Percentiles rank a stretch among this genome's conserved stretches.
phyloP scores from a whole-genome alignment of 2,329 filamentous ascomycete species.

The Calonectria naviculata region DNA sequence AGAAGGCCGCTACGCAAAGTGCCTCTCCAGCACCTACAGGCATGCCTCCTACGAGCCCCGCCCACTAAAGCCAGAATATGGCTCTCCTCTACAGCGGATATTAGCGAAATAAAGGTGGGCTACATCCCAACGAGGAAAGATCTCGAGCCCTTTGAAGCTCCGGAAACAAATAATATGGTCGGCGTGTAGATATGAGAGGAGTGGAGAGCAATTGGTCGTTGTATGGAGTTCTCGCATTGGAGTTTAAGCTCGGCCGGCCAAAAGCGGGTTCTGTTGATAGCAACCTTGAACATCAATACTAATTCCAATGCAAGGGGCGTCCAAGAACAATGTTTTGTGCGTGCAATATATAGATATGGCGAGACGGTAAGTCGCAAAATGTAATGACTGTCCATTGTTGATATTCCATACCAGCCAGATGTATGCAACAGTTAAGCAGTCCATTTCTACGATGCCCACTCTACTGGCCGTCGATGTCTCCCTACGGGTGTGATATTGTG shows the following conservation, averaged over 20 bases:
- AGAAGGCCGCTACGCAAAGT: neutral
- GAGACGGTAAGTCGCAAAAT: too few species aligned
- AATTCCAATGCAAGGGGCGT: neutral
- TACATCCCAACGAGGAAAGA: too few species aligned
- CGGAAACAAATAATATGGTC: neutral
- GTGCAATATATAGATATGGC: neutral
- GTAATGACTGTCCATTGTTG: too few species aligned
- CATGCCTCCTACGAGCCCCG: too few species aligned
- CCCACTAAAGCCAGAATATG: neutral
- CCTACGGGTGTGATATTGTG: too few species aligned
- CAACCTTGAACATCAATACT: neutral
- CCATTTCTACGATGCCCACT: neutral
- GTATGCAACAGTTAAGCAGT: neutral
- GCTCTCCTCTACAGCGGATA: neutral
- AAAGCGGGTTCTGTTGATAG: neutral
- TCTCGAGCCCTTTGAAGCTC: neutral
- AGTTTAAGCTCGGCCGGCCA: neutral
- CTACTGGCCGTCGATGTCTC: neutral
- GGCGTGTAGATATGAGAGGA: neutral
- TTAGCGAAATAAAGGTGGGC: neutral
- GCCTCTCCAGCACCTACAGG: neutral
- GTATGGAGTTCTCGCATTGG: neutral
- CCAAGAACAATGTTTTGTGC: neutral
- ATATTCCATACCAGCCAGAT: neutral
- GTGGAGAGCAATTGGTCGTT: neutral